Evolutionary conservation across 1,284 basidiomycete species (phyloP), one percentile per base, ranked within the genome.

Genomic region (Exobasidium cylindrosporum): DNA sequence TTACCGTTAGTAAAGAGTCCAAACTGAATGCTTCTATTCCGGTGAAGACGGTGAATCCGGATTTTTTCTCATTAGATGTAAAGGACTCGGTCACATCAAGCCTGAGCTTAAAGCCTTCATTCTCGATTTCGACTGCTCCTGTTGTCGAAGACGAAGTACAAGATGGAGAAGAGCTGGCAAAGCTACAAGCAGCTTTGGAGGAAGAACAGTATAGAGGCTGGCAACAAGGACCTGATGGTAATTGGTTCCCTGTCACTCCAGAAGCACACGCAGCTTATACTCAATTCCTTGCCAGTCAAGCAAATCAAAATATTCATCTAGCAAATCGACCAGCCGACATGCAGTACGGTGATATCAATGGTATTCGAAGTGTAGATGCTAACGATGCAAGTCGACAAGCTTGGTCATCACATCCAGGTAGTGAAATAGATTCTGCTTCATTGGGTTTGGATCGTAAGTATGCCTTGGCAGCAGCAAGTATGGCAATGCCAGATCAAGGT

Each of bases 201-300:
- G 10, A 30, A n/a, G 60, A 64, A 23, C 52, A 58, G 2, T 73
- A 76, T 49, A 64, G 65, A 2, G 77, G 77, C 24, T 79, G 77
- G 77, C 64, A 67, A 40, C 72, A 73, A 54, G 76, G 77, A 53
- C 73, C 74, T 4, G 74, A 78, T 52, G 77, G 77, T 6, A 65
- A 68, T 0, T 77, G 76, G 76, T 66, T 74, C 1, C 76, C 77
- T 35, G 68, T 79, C 28, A 79, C 77, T 11, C 74, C 76, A 1
- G 73, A 76, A 54, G 76, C 77, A 2, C 75, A 77, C 57, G 69
- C 66, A 2, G 61, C 62, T 5, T 72, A 73, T 30, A 13, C 21
- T 17, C 55, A 44, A 13, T 0, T 30, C 55, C 21, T 31, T 28
- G 13, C 23, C 17, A 7, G 14, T 29, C 31, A 50, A 46, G 11